Conservation (phyloP, 192 early-diverging fungal species). For the Backusella tarrabulga region DNA sequence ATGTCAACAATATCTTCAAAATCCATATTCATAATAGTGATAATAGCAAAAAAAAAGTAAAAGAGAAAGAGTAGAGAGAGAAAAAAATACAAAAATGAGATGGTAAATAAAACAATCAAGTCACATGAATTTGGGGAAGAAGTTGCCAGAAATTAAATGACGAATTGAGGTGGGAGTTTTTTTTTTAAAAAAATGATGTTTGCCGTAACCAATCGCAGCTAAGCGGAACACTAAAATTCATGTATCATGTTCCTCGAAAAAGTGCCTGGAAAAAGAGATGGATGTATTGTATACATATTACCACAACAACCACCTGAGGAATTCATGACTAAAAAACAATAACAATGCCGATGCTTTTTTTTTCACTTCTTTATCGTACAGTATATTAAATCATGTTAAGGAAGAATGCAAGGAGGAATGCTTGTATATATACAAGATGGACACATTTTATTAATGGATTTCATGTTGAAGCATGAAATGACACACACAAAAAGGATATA, state of each 20-base stretch:
- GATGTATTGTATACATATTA: neutral
- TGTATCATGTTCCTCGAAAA: neutral
- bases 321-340: neutral
- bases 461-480: neutral
- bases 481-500: neutral
- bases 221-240: neutral
- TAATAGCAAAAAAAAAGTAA: neutral
- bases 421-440: too few species aligned
- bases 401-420: neutral
- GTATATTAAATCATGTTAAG: too few species aligned
- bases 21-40: slow-evolving; percentile 11
- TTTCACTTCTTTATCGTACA: neutral
- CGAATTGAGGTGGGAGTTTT: neutral
- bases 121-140: slow-evolving; percentile 15
- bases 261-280: neutral
- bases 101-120: slow-evolving; percentile 3
- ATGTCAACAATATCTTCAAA: slow-evolving; percentile 28
- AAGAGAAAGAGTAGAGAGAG: neutral
- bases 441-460: too few species aligned
- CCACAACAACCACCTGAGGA: neutral
- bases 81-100: neutral
- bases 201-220: neutral
- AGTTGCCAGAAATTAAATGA: slow-evolving; percentile 10
- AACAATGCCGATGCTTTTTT: neutral
- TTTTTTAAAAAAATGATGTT: neutral